phyloP scores from a whole-genome alignment of 208 protist species.

The Crithidia fasciculata region DNA sequence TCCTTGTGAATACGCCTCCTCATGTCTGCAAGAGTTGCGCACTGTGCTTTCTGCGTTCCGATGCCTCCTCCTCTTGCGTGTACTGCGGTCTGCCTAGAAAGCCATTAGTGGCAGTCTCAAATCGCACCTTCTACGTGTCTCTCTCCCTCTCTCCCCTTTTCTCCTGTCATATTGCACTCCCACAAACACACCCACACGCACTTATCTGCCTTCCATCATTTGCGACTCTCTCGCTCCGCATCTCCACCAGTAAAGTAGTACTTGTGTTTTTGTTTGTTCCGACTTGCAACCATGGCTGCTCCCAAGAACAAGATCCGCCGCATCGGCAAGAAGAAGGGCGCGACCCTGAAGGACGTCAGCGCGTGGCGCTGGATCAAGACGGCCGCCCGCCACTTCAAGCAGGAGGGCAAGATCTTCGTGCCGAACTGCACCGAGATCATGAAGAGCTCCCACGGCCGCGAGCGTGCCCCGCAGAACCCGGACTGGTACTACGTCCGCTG shows the following conservation, averaged over 20 bases:
- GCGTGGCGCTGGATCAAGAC: conserved; percentile 96
- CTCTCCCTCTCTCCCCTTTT: not conserved
- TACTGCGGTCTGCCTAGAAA: too few relatives aligned
- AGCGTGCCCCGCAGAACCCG: conserved; percentile 96
- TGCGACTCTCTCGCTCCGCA: not conserved
- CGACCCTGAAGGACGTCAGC: conserved; percentile 94
- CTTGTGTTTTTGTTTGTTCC: conserved; percentile 12
- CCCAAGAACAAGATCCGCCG: conserved; percentile 80
- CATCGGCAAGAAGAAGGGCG: conserved; percentile 91
- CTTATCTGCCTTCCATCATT: not conserved
- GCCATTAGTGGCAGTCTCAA: too few relatives aligned
- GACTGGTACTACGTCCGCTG: conserved; percentile 99
- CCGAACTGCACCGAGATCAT: conserved; percentile 97
- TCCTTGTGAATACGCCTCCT: too few relatives aligned
- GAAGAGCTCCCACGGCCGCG: conserved; percentile 96
- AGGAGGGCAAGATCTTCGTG: conserved; percentile 92
- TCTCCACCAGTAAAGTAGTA: not conserved
- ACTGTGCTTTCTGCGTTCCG: not conserved
- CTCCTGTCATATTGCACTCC: not conserved
- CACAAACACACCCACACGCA: not conserved
- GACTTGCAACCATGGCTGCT: conserved; percentile 49
- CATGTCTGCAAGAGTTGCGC: not conserved
- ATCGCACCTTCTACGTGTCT: conserved; percentile 3
- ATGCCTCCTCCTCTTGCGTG: not conserved
- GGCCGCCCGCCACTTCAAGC: conserved; percentile 96